Base-by-base conservation (phyloP, 163 green algal genomes). In the Chloromonas sp. region DNA sequence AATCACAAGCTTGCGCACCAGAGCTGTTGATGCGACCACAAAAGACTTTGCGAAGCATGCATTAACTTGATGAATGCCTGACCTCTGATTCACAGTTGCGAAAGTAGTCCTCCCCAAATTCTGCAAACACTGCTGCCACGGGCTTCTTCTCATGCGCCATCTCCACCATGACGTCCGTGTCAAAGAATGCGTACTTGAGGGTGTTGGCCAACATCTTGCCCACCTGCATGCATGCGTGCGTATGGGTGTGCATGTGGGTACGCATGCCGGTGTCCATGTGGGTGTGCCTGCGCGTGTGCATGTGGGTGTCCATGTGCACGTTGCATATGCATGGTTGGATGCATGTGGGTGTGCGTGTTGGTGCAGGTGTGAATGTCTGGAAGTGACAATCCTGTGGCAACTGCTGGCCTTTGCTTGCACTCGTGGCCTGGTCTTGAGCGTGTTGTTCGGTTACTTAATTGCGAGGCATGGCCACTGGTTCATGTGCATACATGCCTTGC, bases 141-240 rank as follows among this genome's bases (percentile, higher is more conserved):
- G 88, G 91, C 80, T 89, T 90, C 85, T 91, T 81, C 74, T 89
- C 82, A 89, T 92, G 86, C 87, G 87, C 91, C 93, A 89, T 77
- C 93, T 95, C 88, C 60, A 95, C 94, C 8, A 98, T 86, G 0
- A 79, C 80, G 86, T 98, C 95, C 14, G 91, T 94, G 91, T 99
- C 96, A 71, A 98, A 95, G 84, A 96, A 97, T 1, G 86, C 92
- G 89, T 99, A 99, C 61, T 92, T 90, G 14, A 99, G 92, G 1
- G 92, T 94, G 82, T 95, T 92, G 58, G 91, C 90, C 15, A 99
- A 84, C 81, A 98, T 92, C 82, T 93, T 93, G 78, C 96, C 96
- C 14, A 87, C 13, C 76, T 85, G 82, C n/a, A 81, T 70, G 79
- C 79, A 58, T 3, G 58, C 1, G 11, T 11, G 11, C 11, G 66